Percentiles rank a stretch among this genome's conserved stretches.
Conservation (phyloP, 108 stramenopile genomes). For the Seminavis robusta region DNA sequence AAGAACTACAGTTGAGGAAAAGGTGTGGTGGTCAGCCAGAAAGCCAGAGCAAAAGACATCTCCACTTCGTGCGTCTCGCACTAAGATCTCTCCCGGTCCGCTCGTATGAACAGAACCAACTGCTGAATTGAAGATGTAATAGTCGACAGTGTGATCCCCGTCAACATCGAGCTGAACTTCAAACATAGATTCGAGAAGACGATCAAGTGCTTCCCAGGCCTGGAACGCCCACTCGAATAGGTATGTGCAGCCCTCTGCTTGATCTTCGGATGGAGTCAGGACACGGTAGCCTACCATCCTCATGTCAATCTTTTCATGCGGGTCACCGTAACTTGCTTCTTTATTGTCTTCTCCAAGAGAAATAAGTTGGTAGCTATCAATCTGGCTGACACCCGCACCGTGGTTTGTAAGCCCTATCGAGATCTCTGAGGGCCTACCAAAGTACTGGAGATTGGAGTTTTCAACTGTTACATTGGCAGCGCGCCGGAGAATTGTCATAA, state of each 20-base stretch:
- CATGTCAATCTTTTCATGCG: not conserved
- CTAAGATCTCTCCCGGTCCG: not conserved
- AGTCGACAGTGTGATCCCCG: too few relatives aligned
- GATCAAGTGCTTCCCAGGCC: slow-evolving; percentile 24
- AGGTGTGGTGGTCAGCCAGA: slow-evolving; percentile 12
- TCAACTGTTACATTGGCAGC: slow-evolving; percentile 5
- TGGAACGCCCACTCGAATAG: slow-evolving; percentile 13
- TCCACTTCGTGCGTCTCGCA: not conserved
- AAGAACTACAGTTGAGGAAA: slow-evolving; percentile 8
- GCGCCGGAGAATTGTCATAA: slow-evolving; percentile 9
- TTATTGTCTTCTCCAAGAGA: slow-evolving; percentile 2
- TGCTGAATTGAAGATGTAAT: not conserved
- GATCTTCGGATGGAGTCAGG: not conserved
- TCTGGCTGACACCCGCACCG: slow-evolving; percentile 13
- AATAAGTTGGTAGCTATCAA: slow-evolving; percentile 18
- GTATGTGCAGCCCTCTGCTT: slow-evolving; percentile 11
- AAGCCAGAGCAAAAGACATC: slow-evolving; percentile 5
- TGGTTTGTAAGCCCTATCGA: slow-evolving; percentile 1
- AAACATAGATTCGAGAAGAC: too few relatives aligned
- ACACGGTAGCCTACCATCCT: slow-evolving; percentile 16
- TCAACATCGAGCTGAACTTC: not conserved
- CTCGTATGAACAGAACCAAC: too few relatives aligned
- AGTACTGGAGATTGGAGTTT: not conserved
- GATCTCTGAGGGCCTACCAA: slow-evolving; percentile 3
- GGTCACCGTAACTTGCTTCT: not conserved